Base-by-base conservation (phyloP, 2,329 filamentous ascomycete genomes). In the Alternaria arbusti region DNA sequence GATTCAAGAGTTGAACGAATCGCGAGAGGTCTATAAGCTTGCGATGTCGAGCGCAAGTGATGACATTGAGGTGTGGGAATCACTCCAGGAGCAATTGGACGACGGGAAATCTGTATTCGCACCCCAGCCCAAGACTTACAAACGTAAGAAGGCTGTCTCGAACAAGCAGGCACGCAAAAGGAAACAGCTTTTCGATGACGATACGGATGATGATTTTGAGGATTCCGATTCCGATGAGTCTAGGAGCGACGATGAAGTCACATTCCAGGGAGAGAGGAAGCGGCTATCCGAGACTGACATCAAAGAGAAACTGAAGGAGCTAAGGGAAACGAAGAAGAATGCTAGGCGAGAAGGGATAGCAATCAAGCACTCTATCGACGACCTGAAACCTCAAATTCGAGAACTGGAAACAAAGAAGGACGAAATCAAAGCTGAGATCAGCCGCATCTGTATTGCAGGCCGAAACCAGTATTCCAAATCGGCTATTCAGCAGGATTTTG, bases 401-500 rank as follows among this genome's bases (percentile, higher is more conserved):
- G 68, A 71, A 13, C 58, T 80, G 6, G 67, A 81, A 11, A 59
- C 70, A 1, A 72, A 79, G 32, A 64, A 76, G 13, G 70, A 70
- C 3, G 63, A 71, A 2, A 72, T 83, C 15, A 70, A 80, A 45
- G 77, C 74, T 10, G 61, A 80, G 32, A 74, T 80, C 59, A 80
- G 71, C 45, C 74, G 72, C 3, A 71, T 82, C 2, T 86, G 88
- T 64, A 88, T 90, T 59, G 77, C 80, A 15, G 83, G 82, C 5
- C 81, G 88, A 23, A 91, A 90, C 56, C 71, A 83, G 0, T 88
- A 87, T 62, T 86, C 87, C 0, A 85, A 83, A 57, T 70, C 70
- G 0, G 83, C 83, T 0, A 89, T 91, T 43, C 84, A 86, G 68
- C 74, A 81, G 12, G 87, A 90, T 57, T 90, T 89, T 71, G 87